Conservation (phyloP, 108 stramenopile species). For the Nitzschia palea region DNA sequence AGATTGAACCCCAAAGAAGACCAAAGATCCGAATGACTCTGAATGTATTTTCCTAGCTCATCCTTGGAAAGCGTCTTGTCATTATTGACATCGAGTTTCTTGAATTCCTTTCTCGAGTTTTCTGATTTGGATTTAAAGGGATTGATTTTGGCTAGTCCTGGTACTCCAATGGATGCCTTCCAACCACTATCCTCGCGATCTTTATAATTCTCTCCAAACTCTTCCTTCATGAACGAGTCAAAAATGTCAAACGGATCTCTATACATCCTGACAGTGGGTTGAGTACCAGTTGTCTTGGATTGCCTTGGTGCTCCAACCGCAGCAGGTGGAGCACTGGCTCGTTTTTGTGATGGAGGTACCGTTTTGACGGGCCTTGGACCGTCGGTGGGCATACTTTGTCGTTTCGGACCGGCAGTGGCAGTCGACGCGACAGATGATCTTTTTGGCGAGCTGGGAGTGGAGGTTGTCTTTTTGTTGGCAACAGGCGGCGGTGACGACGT, state of each 20-base stretch:
- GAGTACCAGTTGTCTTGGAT: neutral
- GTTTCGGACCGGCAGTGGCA: neutral
- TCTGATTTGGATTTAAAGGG: conserved; percentile 4
- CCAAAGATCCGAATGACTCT: conserved; percentile 12
- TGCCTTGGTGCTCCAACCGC: neutral
- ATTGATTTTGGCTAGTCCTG: conserved; percentile 10
- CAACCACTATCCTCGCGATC: conserved; percentile 15
- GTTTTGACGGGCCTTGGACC: neutral
- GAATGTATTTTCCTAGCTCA: conserved; percentile 12
- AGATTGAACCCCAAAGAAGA: neutral
- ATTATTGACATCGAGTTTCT: conserved; percentile 11
- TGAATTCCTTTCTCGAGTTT: conserved; percentile 15
- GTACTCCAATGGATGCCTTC: conserved; percentile 1
- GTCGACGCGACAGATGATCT: neutral
- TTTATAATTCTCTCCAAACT: conserved; percentile 14
- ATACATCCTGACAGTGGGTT: conserved; percentile 4
- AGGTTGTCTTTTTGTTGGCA: neutral
- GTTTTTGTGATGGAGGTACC: neutral
- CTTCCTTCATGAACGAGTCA: conserved; percentile 19
- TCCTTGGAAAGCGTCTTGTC: conserved; percentile 18
- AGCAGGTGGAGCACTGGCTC: neutral
- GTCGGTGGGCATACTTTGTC: neutral
- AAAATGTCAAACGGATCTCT: conserved; percentile 20
- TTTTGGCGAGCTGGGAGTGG: neutral
- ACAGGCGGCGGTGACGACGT: neutral